Percentiles rank a stretch among this genome's conserved stretches.
phyloP scores from a whole-genome alignment of 441 rosid species.

The Populus tomentosa region DNA sequence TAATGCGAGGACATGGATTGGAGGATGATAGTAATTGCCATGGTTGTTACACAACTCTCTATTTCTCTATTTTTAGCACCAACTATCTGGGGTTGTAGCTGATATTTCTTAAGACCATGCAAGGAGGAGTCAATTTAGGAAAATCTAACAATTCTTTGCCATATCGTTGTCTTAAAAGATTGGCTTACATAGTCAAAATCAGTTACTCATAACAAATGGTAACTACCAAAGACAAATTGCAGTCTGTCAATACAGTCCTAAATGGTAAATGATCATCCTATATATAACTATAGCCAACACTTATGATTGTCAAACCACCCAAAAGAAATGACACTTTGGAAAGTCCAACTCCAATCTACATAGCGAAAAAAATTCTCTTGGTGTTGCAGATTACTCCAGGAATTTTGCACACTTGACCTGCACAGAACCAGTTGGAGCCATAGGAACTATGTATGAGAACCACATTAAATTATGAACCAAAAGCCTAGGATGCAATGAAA shows the following conservation, averaged over 20 bases:
- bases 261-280: not conserved
- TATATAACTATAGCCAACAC: not conserved
- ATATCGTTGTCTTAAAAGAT: not conserved
- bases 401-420: too few species aligned
- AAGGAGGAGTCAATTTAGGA: not conserved
- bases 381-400: too few species aligned
- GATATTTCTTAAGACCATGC: not conserved
- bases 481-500: not conserved
- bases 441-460: too few species aligned
- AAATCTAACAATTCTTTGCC: not conserved
- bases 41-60: not conserved
- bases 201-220: not conserved
- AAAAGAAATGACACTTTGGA: not conserved
- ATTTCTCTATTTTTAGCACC: conserved; percentile 3
- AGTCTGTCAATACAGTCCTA: not conserved
- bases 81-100: not conserved
- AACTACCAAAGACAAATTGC: not conserved
- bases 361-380: not conserved
- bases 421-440: too few species aligned
- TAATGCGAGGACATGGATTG: conserved; percentile 21
- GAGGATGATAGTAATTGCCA: not conserved
- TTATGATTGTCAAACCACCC: not conserved
- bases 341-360: not conserved
- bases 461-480: too few species aligned
- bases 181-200: not conserved